Percentiles rank a stretch among this genome's conserved stretches.
phyloP scores from a whole-genome alignment of 768 basidiomycete species.

The Tylopilus subfusipes region DNA sequence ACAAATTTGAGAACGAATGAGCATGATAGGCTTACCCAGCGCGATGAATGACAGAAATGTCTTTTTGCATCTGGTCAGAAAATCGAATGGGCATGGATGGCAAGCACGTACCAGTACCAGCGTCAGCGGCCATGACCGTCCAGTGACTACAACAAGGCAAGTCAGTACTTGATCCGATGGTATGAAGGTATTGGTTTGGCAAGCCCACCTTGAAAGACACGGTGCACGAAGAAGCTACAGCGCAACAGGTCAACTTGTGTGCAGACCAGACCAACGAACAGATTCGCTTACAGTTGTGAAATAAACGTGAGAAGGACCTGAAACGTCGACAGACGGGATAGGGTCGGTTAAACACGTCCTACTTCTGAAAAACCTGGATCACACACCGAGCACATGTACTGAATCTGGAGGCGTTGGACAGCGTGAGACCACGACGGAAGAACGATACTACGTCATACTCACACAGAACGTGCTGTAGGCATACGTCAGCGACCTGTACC shows the following conservation, averaged over 20 bases:
- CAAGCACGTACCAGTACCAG: slow-evolving; percentile 16
- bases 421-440: background rate
- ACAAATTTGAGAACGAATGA: background rate
- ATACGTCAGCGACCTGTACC: background rate
- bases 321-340: background rate
- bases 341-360: background rate
- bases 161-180: background rate
- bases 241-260: background rate
- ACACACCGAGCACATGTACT: slow-evolving; percentile 26
- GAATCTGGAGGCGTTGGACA: slow-evolving; percentile 15
- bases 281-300: slow-evolving; percentile 23
- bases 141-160: slow-evolving; percentile 13
- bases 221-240: slow-evolving; percentile 24
- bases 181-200: background rate
- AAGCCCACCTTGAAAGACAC: slow-evolving; percentile 24
- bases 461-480: slow-evolving; percentile 29
- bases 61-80: slow-evolving; percentile 11
- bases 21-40: slow-evolving; percentile 18
- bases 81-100: background rate
- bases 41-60: slow-evolving; percentile 15
- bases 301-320: slow-evolving; percentile 27
- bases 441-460: slow-evolving; percentile 7
- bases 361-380: background rate
- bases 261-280: background rate
- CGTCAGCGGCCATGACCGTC: slow-evolving; percentile 13